Conservation (phyloP, 2,329 filamentous ascomycete species). For the Fusarium succisae region DNA sequence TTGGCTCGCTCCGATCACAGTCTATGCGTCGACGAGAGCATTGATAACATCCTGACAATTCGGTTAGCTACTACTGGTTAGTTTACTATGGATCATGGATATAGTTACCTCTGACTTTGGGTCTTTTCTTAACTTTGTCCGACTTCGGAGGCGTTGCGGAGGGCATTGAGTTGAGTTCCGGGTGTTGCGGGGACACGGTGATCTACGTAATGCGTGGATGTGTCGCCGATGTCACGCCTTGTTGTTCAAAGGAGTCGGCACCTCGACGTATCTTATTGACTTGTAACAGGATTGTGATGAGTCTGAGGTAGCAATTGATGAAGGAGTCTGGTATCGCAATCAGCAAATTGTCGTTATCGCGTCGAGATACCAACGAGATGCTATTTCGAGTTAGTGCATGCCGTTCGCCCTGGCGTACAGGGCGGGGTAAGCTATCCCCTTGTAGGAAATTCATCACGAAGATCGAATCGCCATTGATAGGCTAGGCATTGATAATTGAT, state of each 20-base stretch:
- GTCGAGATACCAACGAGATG: neutral
- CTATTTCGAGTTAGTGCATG: neutral
- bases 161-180: neutral
- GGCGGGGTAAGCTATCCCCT: constrained; percentile 11
- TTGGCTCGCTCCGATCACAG: constrained; percentile 35
- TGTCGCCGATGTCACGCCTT: neutral
- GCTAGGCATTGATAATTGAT: neutral
- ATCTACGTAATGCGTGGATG: fast-evolving
- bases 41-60: constrained; percentile 31
- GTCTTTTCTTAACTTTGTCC: constrained; percentile 20
- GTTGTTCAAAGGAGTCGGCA: fast-evolving
- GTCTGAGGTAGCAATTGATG: neutral
- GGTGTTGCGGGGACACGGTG: neutral
- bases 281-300: too few relatives aligned
- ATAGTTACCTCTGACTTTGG: constrained; percentile 27
- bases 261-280: fast-evolving
- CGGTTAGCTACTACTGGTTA: neutral
- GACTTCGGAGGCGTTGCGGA: neutral
- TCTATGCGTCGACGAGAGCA: constrained; percentile 39
- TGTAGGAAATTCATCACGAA: neutral
- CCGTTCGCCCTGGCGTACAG: neutral
- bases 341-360: neutral
- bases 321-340: neutral
- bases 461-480: neutral
- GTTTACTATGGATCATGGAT: neutral